Evolutionary conservation across 495 filamentous ascomycete genomes (phyloP).

Genomic region (Rusavskia elegans): DNA sequence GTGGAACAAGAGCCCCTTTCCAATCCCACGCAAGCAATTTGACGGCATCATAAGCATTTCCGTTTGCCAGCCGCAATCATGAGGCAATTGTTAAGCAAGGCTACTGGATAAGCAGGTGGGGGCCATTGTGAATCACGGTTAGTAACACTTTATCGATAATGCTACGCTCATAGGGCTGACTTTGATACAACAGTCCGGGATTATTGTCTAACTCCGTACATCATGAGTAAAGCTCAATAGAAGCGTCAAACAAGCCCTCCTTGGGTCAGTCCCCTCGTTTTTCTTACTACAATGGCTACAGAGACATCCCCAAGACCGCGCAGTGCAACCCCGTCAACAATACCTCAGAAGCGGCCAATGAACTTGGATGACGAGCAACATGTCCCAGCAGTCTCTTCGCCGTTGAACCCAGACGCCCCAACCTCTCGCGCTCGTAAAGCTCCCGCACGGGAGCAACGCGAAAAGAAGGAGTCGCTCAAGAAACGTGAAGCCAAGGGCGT

Average conservation of each 20-base stretch:
- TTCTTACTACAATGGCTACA: neutral
- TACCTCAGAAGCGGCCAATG: conserved; percentile 38
- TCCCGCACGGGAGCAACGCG: conserved; percentile 23
- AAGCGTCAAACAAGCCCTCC: neutral
- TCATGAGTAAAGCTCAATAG: no score
- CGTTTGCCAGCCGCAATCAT: neutral
- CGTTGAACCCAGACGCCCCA: conserved; percentile 41
- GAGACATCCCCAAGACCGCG: conserved; percentile 2
- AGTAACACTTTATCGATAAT: no score
- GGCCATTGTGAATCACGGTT: neutral
- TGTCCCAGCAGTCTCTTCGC: conserved; percentile 40
- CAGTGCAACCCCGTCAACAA: conserved; percentile 20
- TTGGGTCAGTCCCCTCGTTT: no score
- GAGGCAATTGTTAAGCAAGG: neutral
- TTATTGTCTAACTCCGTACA: no score
- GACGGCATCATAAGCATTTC: neutral
- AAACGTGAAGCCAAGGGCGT: conserved; percentile 60
- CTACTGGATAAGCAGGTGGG: neutral
- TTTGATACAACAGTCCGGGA: no score
- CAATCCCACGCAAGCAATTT: neutral
- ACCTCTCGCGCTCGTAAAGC: conserved; percentile 25
- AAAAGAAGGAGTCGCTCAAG: conserved; percentile 59
- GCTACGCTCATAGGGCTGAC: no score
- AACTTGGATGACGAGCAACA: conserved; percentile 18
- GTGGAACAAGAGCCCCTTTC: neutral